Evolutionary conservation across 495 filamentous ascomycete species (phyloP).

Genomic region (Astrothelium subdiscretum): DNA sequence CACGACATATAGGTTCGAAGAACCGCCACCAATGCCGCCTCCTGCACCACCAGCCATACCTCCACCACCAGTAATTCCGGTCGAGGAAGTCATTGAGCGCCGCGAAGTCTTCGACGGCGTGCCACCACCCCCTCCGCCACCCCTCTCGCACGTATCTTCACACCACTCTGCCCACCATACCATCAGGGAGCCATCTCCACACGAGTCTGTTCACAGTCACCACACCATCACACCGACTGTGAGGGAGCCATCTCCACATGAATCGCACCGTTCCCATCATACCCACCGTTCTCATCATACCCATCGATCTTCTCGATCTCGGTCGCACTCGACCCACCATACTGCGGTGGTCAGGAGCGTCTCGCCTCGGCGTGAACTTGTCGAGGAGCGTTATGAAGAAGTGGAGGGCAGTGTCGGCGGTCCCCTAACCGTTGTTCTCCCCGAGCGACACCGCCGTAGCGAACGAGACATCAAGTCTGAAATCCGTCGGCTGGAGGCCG

Average conservation of each 20-base stretch:
- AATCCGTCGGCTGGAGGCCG: conserved; percentile 44
- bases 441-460: conserved; percentile 33
- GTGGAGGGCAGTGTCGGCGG: conserved; percentile 30
- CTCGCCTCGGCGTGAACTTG: conserved; percentile 25
- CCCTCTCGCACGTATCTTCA: conserved; percentile 11
- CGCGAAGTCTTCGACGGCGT: conserved; percentile 15
- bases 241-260: conserved; percentile 3
- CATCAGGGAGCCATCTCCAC: conserved; percentile 10
- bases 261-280: conserved; percentile 5
- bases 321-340: background rate
- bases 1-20: conserved; percentile 27
- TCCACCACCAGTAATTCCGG: conserved; percentile 20
- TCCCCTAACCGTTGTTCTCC: conserved; percentile 37
- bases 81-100: conserved; percentile 17
- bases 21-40: conserved; percentile 16
- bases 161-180: conserved; percentile 2
- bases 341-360: conserved; percentile 12
- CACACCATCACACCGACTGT: conserved; percentile 5
- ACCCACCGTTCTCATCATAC: conserved; percentile 7
- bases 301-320: background rate
- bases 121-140: conserved; percentile 9
- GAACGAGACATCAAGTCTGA: conserved; percentile 49
- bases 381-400: conserved; percentile 31
- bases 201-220: conserved; percentile 3
- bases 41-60: conserved; percentile 30